These are phyloP conservation scores for Planoprotostelium fungivorum DNA, from an alignment of 78 protist species.

Conservation along the genomic window DNA sequence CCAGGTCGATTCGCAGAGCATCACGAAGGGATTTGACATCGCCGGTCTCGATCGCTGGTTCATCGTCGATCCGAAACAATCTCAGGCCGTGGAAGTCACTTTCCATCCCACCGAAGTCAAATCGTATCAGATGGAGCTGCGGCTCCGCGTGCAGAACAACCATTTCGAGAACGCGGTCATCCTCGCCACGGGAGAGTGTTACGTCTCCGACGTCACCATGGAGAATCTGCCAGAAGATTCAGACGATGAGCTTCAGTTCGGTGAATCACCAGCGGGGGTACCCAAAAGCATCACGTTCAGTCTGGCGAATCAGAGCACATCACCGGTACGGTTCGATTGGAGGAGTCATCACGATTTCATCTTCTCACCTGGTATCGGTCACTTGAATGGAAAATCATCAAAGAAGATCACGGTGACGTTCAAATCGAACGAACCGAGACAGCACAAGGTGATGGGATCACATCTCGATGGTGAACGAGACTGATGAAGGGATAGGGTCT, in stretches of 20 bases:
- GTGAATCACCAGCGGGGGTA: conserved; percentile 21
- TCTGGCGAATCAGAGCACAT: conserved; percentile 10
- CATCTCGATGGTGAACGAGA: not conserved
- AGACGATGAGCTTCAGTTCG: conserved; percentile 37
- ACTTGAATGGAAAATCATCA: not conserved
- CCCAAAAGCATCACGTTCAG: conserved; percentile 19
- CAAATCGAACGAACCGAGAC: not conserved
- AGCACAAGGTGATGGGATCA: not conserved
- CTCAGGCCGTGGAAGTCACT: not conserved
- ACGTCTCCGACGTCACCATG: conserved; percentile 19
- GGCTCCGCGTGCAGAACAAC: conserved; percentile 31
- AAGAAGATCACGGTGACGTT: not conserved
- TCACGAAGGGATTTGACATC: conserved; percentile 6
- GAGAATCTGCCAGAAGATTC: conserved; percentile 25
- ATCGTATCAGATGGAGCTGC: not conserved
- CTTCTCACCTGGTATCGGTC: conserved; percentile 35
- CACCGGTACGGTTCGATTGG: conserved; percentile 27
- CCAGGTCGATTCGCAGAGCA: not conserved
- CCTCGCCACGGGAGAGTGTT: conserved; percentile 30
- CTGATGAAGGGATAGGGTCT: not conserved
- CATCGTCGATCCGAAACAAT: not conserved
- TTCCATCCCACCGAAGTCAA: conserved; percentile 14
- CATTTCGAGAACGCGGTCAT: conserved; percentile 39
- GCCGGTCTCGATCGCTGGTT: not conserved
- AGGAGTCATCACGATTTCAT: not conserved